These are phyloP conservation scores for Tetracladium setigerum DNA, from an alignment of 495 filamentous ascomycete species.

Conservation along the genomic window DNA sequence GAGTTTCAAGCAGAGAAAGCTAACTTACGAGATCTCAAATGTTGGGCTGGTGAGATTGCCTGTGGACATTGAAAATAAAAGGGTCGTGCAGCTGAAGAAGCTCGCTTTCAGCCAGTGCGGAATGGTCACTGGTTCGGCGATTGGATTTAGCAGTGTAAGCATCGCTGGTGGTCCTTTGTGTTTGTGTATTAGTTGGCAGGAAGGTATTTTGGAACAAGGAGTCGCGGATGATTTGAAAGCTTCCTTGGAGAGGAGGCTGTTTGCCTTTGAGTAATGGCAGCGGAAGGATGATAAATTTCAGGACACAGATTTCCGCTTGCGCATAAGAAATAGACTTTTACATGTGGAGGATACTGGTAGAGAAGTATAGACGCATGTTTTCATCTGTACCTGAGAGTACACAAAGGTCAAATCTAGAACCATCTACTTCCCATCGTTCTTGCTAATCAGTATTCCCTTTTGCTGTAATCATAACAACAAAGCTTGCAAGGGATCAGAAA, in stretches of 20 bases:
- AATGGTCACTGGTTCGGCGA: constrained; percentile 8
- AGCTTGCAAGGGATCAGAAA: too few relatives aligned
- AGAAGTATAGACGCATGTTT: too few relatives aligned
- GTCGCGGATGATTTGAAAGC: constrained; percentile 1
- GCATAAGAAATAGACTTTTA: too few relatives aligned
- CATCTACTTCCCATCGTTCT: too few relatives aligned
- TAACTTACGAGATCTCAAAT: constrained; percentile 21
- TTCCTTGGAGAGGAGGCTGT: constrained; percentile 6
- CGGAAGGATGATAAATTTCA: too few relatives aligned
- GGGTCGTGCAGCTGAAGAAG: constrained; percentile 7
- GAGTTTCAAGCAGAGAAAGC: constrained; percentile 10
- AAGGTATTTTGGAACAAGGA: constrained; percentile 8
- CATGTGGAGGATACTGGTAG: too few relatives aligned
- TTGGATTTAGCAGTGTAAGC: constrained; percentile 11
- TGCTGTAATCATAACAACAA: too few relatives aligned
- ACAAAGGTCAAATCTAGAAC: too few relatives aligned
- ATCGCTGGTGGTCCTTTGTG: constrained; percentile 10
- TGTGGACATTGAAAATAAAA: neutral
- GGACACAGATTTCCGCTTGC: too few relatives aligned
- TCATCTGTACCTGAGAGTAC: too few relatives aligned
- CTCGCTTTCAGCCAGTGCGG: constrained; percentile 11
- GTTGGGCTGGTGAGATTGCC: constrained; percentile 18
- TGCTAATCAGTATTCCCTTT: too few relatives aligned
- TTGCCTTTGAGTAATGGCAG: neutral
- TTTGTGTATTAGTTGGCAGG: constrained; percentile 12